A percentile compares a stretch with the other conserved stretches of the same genome.
Evolutionary conservation across 805 yeast genomes (phyloP).

Genomic region (Candida ulmi): DNA sequence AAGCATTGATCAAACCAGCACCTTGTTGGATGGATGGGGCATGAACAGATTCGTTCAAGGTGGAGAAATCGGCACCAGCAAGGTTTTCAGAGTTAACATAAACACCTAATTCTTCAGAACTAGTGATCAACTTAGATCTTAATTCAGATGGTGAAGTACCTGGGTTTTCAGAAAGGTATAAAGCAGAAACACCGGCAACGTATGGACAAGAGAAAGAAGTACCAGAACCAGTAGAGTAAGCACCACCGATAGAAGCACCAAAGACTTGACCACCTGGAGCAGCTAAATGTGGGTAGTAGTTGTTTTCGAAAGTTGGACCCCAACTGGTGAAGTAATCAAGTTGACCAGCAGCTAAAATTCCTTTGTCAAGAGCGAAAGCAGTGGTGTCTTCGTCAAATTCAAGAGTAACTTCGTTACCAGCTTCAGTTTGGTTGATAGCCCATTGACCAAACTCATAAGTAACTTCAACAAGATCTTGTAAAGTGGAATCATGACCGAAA

Average conservation of each 20-base stretch:
- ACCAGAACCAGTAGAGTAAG: slow-evolving; percentile 8
- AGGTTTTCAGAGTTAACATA: background rate
- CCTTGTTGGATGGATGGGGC: slow-evolving; percentile 13
- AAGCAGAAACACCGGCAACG: slow-evolving; percentile 13
- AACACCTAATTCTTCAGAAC: slow-evolving; percentile 3
- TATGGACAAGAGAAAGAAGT: slow-evolving; percentile 14
- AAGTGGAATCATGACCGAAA: too few relatives aligned
- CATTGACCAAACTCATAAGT: slow-evolving; percentile 8
- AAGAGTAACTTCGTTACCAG: slow-evolving; percentile 5
- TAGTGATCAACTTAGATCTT: slow-evolving; percentile 2
- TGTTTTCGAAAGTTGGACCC: slow-evolving; percentile 17
- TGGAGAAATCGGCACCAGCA: slow-evolving; percentile 4
- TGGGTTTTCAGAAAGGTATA: slow-evolving; percentile 4
- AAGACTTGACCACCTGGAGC: slow-evolving; percentile 16
- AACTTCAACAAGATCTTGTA: slow-evolving; percentile 3
- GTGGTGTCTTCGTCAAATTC: background rate
- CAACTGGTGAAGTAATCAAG: slow-evolving; percentile 8
- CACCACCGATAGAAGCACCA: slow-evolving; percentile 8
- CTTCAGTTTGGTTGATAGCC: slow-evolving; percentile 1
- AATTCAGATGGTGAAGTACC: slow-evolving; percentile 5
- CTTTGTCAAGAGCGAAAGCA: background rate
- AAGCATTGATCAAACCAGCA: slow-evolving; percentile 13
- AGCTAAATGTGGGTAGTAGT: slow-evolving; percentile 10
- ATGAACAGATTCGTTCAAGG: slow-evolving; percentile 1
- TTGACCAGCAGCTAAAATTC: slow-evolving; percentile 7